A percentile compares a stretch with the other conserved stretches of the same genome.
These are phyloP conservation scores for Globisporangium paddicum DNA, from an alignment of 352 stramenopile species.

Conservation along the genomic window DNA sequence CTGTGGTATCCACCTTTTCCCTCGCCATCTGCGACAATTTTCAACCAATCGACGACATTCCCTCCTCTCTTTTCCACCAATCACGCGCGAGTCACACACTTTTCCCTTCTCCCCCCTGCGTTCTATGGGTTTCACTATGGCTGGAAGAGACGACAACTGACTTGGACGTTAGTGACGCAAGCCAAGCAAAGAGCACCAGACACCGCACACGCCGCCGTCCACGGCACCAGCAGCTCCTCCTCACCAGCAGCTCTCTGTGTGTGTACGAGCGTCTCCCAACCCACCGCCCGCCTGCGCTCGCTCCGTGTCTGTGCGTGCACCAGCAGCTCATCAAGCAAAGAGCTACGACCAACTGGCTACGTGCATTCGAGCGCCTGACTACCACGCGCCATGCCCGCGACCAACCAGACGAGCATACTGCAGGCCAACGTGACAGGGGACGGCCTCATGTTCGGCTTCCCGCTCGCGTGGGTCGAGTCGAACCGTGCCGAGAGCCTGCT, in stretches of 20 bases:
- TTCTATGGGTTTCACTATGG: conserved; percentile 3
- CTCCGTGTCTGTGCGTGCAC: background rate
- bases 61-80: background rate
- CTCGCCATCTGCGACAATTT: background rate
- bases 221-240: background rate
- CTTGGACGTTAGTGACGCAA: conserved; percentile 1
- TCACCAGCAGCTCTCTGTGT: background rate
- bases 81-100: background rate
- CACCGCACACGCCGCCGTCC: background rate
- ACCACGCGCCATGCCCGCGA: conserved; percentile 11
- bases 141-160: conserved; percentile 4
- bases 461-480: conserved; percentile 72
- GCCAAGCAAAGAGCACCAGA: background rate
- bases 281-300: background rate
- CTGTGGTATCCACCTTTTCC: no score
- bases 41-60: background rate
- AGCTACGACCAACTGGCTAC: background rate
- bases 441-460: conserved; percentile 47
- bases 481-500: conserved; percentile 47
- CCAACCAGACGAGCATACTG: conserved; percentile 67
- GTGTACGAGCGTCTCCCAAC: background rate
- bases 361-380: background rate
- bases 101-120: background rate
- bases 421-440: conserved; percentile 65
- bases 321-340: background rate